Percentiles rank a stretch among this genome's conserved stretches.
Evolutionary conservation across 225 moss, liverwort and hornwort species (phyloP).

Genomic region (Asterella californica): DNA sequence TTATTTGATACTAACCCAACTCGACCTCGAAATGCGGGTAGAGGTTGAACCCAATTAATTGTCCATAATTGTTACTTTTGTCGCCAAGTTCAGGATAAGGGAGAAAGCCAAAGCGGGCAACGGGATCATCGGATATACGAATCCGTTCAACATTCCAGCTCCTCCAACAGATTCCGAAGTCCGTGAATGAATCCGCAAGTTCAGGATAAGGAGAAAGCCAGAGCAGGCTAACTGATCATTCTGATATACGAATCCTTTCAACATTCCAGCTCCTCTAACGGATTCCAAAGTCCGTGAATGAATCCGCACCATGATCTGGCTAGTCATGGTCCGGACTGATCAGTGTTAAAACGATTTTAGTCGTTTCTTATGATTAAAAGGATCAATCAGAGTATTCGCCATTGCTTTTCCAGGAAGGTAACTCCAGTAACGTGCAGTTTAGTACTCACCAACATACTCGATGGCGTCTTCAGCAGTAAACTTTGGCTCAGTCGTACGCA

Average conservation of each 20-base stretch:
- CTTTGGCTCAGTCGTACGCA: neutral
- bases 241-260: neutral
- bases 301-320: neutral
- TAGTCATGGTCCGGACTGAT: neutral
- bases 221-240: too few relatives aligned
- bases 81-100: too few relatives aligned
- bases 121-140: too few relatives aligned
- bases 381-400: neutral
- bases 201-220: too few relatives aligned
- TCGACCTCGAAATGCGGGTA: too few relatives aligned
- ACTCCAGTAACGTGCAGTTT: neutral
- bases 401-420: neutral
- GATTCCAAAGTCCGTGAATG: neutral
- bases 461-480: constrained; percentile 42
- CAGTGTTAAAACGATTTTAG: neutral
- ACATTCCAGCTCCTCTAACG: neutral
- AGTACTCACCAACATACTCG: constrained; percentile 34
- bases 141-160: neutral
- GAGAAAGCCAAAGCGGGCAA: too few relatives aligned
- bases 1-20: too few relatives aligned
- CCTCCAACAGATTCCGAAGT: neutral
- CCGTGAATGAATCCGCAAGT: neutral
- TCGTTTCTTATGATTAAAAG: neutral
- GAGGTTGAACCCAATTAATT: too few relatives aligned
- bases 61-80: too few relatives aligned